A percentile compares a stretch with the other conserved stretches of the same genome.
Conservation (phyloP, 1,139 yeast genomes). For the Geotrichum histeridarum region DNA sequence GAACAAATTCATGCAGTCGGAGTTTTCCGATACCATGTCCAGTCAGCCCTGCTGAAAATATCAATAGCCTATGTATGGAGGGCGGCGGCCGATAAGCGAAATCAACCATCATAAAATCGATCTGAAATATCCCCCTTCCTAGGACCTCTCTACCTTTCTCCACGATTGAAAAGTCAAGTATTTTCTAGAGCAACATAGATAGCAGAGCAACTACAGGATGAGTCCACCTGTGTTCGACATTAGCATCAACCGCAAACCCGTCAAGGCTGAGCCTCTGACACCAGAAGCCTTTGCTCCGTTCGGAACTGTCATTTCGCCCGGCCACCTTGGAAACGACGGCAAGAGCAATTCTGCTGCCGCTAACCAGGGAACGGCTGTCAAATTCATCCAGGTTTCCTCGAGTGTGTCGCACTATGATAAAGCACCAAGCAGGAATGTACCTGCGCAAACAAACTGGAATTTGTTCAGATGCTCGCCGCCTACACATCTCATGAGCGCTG, state of each 20-base stretch:
- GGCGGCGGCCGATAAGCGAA: too few relatives aligned
- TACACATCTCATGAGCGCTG: conserved; percentile 46
- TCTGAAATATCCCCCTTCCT: too few relatives aligned
- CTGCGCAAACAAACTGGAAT: conserved; percentile 67
- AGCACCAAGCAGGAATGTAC: conserved; percentile 44
- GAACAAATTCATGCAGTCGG: too few relatives aligned
- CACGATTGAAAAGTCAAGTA: too few relatives aligned
- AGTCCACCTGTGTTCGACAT: conserved; percentile 23
- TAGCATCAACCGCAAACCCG: conserved; percentile 12
- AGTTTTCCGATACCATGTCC: too few relatives aligned
- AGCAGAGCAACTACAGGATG: not conserved
- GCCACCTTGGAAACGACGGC: conserved; percentile 42
- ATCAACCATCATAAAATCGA: too few relatives aligned
- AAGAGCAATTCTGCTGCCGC: conserved; percentile 51
- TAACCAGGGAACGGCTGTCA: conserved; percentile 90
- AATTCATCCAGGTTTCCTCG: conserved; percentile 68
- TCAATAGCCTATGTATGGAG: too few relatives aligned
- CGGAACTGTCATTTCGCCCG: conserved; percentile 55
- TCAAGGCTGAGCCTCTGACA: conserved; percentile 42
- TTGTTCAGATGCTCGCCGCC: conserved; percentile 81
- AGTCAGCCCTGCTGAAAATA: too few relatives aligned
- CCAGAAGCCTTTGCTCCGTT: conserved; percentile 47
- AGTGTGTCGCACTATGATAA: conserved; percentile 48
- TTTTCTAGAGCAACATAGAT: too few relatives aligned
- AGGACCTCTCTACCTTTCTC: too few relatives aligned